Evolutionary conservation across 805 yeast genomes (phyloP), one percentile per base, ranked within the genome.

Genomic region (Vanderwaltozyma tropicalis): DNA sequence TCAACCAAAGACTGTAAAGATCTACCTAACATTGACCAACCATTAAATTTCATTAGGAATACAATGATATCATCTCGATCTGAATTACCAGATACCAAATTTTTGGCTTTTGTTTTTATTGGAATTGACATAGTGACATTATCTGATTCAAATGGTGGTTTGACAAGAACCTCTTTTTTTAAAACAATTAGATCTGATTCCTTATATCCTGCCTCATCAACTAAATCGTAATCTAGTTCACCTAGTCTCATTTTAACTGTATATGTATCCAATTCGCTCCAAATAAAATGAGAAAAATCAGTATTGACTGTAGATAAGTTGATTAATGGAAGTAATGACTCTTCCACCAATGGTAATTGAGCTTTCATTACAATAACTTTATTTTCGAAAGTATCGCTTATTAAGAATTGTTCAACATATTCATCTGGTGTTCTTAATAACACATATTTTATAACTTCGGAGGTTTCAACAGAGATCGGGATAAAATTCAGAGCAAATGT

Each of bases 11-110:
- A 80, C 46, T 82, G 87, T 24, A 88, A 57, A 0, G 83, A 62
- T 49, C 94, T 70, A 1, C 96, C 96, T 14, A 89, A 49, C 20
- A 82, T 60, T 0, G 94, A 72, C 95, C 96, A 87, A 1, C 96
- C 96, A 52, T 78, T 83, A 54, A 78, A 86, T 3, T 70, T 68
- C 53, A 80, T 74, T 20, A 79, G 62, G 62, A 92, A 87, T 17
- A 85, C 70, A 3, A 82, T 81, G 29, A 46, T 49, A 29, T 49
- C 50, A 17, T 41, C 35, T 26, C 49, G 16, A 29, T 35, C 34
- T 4, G 34, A 53, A 3, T 31, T 13, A 9, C 30, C 32, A 7
- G 35, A 15, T 34, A 44, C 36, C 22, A 88, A 58, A 3, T 84
- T 59, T 46, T 80, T 79, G 2, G 89, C 96, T 39, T 67, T 72